phyloP scores from a whole-genome alignment of 176 grass and related monocot genomes.

The Musa itinerans region DNA sequence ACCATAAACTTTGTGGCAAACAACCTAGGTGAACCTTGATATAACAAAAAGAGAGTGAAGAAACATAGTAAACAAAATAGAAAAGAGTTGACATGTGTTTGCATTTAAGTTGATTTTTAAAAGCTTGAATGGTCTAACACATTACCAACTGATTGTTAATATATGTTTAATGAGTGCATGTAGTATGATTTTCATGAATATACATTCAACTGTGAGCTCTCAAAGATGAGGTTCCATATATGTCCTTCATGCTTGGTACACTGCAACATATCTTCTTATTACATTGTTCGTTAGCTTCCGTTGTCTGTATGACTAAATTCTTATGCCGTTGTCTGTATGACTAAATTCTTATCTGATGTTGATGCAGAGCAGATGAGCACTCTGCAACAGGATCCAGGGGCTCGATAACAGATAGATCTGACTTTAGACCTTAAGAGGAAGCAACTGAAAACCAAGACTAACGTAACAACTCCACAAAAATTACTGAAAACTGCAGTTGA shows the following conservation, averaged over 20 bases:
- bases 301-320: not conserved
- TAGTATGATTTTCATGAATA: too few species aligned
- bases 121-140: too few species aligned
- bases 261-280: too few species aligned
- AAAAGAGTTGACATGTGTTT: not conserved
- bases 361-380: constrained; percentile 36
- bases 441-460: constrained; percentile 32
- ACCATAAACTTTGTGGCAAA: not conserved
- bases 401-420: constrained; percentile 23
- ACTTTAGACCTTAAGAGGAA: constrained; percentile 58
- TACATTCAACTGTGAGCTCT: too few species aligned
- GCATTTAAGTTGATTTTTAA: not conserved
- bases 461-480: constrained; percentile 31
- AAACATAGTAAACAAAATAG: not conserved
- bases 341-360: not conserved
- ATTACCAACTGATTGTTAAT: too few species aligned
- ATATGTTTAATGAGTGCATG: too few species aligned
- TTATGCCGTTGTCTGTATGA: not conserved
- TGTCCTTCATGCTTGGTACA: too few species aligned
- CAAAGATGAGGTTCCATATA: too few species aligned
- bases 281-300: not conserved
- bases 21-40: not conserved
- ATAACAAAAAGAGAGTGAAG: not conserved
- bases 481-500: constrained; percentile 23
- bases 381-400: constrained; percentile 21